Evolutionary conservation across 345 rosid species (phyloP), one percentile per base, ranked within the genome.

Genomic region (Noccaea bulbosa): DNA sequence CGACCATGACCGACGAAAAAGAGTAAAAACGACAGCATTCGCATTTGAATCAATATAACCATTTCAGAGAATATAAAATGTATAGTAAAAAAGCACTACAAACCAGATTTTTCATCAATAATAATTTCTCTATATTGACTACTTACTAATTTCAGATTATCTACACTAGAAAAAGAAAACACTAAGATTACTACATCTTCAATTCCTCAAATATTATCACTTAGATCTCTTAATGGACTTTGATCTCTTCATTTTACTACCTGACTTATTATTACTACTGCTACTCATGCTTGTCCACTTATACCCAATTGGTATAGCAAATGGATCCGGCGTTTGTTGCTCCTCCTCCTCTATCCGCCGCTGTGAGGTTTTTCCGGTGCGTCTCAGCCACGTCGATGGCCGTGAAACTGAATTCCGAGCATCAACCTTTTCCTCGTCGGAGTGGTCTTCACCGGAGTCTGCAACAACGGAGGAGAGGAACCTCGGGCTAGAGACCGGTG

Each of bases 401-500:
- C 78, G 64, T 0, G 68, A 67, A 0, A 80, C 72, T 0, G 86
- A 81, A 46, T 73, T 82, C 0, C 73, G 72, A 4, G 62, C 48
- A 0, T 80, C 79, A 0, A 88, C 66, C 56, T 80, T 77, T 0
- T 63, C 65, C 10, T 77, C 88, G 3, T 83, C 85, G 0, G 73
- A 45, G 50, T 45, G 77, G 44, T 73, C 67, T 40, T 66, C 76
- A 22, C 72, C 65, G 17, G n/a, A 27, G 30, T 27, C 30, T 2
- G 30, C 30, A 4, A 27, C 30, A 27, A 20, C 22, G 1, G 27
- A 24, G 30, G 30, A 35, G 51, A 86, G 76, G 39, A 67, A 77
- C 14, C 88, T 78, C 1, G 99, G 99, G 40, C 99, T 94, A 3
- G 99, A 92, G 32, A 89, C 75, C 7, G 99, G 99, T 7, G 99